These are phyloP conservation scores for Podospora conica DNA, from an alignment of 495 filamentous ascomycete species.

Conservation along the genomic window DNA sequence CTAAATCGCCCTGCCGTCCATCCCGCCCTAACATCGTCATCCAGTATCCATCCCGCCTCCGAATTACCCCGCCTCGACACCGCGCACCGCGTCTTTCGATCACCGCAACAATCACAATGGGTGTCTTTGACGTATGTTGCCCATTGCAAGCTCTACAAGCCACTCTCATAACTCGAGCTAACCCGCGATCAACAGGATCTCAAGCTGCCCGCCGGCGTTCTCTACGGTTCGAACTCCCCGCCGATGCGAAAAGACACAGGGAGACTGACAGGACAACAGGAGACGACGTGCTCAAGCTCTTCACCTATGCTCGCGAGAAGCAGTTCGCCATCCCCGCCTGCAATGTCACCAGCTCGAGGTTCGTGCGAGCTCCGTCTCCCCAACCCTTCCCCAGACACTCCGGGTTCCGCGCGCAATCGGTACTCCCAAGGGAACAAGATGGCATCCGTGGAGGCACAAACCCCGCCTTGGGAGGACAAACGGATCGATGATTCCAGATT, in stretches of 20 bases:
- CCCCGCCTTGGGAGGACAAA: not conserved
- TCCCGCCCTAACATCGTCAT: not conserved
- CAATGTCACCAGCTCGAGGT: conserved; percentile 69
- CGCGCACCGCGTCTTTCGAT: not conserved
- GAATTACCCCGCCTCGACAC: conserved; percentile 1
- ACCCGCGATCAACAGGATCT: not conserved
- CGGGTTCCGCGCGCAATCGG: not conserved
- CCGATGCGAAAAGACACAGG: not conserved
- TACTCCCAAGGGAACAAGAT: not conserved
- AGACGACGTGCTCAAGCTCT: conserved; percentile 49
- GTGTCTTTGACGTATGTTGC: not conserved
- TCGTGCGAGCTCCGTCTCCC: not conserved
- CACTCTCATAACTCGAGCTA: not conserved
- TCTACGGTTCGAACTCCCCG: not conserved
- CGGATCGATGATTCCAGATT: not conserved
- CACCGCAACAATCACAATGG: not conserved
- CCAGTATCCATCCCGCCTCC: not conserved
- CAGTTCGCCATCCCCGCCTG: conserved; percentile 78
- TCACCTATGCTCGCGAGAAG: conserved; percentile 79
- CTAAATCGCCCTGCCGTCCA: not conserved
- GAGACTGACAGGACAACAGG: conserved; percentile 2
- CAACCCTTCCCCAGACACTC: not conserved
- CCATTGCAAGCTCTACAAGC: not conserved
- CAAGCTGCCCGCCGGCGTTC: conserved; percentile 1
- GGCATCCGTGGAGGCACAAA: not conserved